Conservation (phyloP, 345 rosid species). For the Erysimum cheiranthoides region DNA sequence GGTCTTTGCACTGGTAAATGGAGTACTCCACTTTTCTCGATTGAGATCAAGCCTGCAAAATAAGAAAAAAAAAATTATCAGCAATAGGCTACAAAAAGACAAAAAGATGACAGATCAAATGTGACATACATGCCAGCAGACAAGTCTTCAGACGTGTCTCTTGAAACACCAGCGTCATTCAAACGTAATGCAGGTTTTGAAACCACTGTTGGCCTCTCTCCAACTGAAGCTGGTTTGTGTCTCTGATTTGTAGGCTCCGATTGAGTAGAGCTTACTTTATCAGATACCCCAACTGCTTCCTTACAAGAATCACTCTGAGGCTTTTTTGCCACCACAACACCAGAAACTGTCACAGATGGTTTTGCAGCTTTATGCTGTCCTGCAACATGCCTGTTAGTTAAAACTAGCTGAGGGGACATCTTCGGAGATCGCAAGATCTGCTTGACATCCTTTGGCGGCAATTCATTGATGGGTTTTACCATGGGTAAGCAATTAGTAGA, state of each 20-base stretch:
- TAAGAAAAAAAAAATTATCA: neutral
- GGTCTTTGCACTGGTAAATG: conserved; percentile 56
- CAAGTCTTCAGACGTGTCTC: conserved; percentile 54
- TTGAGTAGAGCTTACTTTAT: conserved; percentile 53
- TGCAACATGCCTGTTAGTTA: conserved; percentile 45
- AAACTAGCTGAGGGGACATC: conserved; percentile 56
- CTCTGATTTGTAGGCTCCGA: conserved; percentile 58
- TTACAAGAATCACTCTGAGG: conserved; percentile 56
- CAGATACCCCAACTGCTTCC: conserved; percentile 47
- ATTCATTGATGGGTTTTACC: conserved; percentile 55
- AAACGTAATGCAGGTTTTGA: conserved; percentile 54
- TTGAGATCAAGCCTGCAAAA: conserved; percentile 53
- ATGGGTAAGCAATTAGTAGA: conserved; percentile 46
- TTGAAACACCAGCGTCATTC: conserved; percentile 48
- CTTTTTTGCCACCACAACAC: conserved; percentile 55
- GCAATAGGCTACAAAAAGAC: conserved; percentile 15
- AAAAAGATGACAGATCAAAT: conserved; percentile 31
- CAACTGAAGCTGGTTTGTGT: conserved; percentile 55
- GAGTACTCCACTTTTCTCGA: conserved; percentile 55
- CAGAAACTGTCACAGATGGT: conserved; percentile 52
- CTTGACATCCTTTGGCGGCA: conserved; percentile 53
- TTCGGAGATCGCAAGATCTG: conserved; percentile 55
- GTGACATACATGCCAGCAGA: conserved; percentile 56
- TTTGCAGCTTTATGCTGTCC: conserved; percentile 57
- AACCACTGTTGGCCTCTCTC: conserved; percentile 59